phyloP scores from a whole-genome alignment of 768 basidiomycete species.

The Imleria badia region DNA sequence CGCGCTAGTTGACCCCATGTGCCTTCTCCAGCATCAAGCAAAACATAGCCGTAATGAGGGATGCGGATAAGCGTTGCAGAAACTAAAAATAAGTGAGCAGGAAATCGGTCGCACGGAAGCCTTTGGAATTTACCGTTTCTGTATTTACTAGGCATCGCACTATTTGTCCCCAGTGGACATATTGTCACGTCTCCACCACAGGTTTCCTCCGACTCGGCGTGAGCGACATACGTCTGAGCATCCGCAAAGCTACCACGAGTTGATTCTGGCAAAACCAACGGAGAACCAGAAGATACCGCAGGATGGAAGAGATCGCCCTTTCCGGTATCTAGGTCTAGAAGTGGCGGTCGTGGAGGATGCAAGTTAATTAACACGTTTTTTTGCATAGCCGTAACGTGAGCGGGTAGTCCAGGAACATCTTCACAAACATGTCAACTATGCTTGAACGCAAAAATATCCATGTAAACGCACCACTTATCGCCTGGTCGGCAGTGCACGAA shows the following conservation, averaged over 20 bases:
- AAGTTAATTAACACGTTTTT: constrained; percentile 43
- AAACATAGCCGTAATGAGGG: constrained; percentile 66
- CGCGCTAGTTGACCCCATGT: constrained; percentile 87
- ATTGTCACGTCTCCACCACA: constrained; percentile 66
- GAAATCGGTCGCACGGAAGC: not conserved
- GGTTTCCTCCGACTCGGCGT: not conserved
- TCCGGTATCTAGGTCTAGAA: constrained; percentile 28
- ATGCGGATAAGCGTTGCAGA: constrained; percentile 77
- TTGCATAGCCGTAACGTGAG: constrained; percentile 42
- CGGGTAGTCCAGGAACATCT: constrained; percentile 46
- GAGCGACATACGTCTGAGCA: constrained; percentile 27
- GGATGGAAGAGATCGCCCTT: constrained; percentile 34
- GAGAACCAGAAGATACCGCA: constrained; percentile 13
- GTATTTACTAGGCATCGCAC: constrained; percentile 80
- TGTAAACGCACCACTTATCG: constrained; percentile 35
- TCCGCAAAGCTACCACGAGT: constrained; percentile 41
- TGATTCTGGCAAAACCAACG: constrained; percentile 22
- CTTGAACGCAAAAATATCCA: not conserved
- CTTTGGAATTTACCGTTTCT: constrained; percentile 65
- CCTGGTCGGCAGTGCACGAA: constrained; percentile 39
- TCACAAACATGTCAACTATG: constrained; percentile 7
- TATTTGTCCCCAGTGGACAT: constrained; percentile 85
- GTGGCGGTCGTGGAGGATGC: constrained; percentile 48
- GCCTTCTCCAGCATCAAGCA: constrained; percentile 92
- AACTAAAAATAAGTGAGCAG: constrained; percentile 41